Conservation (phyloP, 345 rosid genomes). For the Kandelia obovata region DNA sequence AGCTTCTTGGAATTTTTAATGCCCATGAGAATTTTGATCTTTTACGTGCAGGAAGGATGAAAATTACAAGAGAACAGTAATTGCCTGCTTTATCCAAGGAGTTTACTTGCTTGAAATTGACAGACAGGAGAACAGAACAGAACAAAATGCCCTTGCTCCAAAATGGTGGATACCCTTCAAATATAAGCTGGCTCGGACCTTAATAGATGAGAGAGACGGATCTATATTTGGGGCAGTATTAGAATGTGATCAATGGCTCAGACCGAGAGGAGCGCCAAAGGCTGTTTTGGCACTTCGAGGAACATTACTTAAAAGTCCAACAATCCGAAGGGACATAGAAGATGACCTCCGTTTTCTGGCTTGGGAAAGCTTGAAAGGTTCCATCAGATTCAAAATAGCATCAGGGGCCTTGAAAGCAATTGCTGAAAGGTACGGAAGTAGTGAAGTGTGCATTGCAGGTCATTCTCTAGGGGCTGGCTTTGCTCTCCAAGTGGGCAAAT, state of each 20-base stretch:
- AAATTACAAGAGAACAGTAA: slow-evolving; percentile 82
- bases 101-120: slow-evolving; percentile 88
- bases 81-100: slow-evolving; percentile 94
- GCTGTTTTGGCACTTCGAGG: slow-evolving; percentile 80
- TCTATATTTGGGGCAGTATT: slow-evolving; percentile 82
- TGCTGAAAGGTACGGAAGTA: slow-evolving; percentile 75
- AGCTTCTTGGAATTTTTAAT: no score
- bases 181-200: slow-evolving; percentile 67
- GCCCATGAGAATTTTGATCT: no score
- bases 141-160: slow-evolving; percentile 72
- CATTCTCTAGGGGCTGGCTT: slow-evolving; percentile 97
- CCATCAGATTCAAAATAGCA: slow-evolving; percentile 73
- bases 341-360: slow-evolving; percentile 95
- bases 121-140: slow-evolving; percentile 71
- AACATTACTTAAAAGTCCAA: slow-evolving; percentile 73
- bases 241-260: slow-evolving; percentile 85
- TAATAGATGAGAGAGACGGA: slow-evolving; percentile 76
- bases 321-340: slow-evolving; percentile 76
- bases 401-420: slow-evolving; percentile 53
- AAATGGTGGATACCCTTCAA: slow-evolving; percentile 96
- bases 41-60: slow-evolving; percentile 65
- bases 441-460: slow-evolving; percentile 75
- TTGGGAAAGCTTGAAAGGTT: slow-evolving; percentile 95
- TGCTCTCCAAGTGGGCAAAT: slow-evolving; percentile 93
- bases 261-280: slow-evolving; percentile 91